Evolutionary conservation across 2,329 filamentous ascomycete species (phyloP).

Genomic region (Aplosporella prunicola): DNA sequence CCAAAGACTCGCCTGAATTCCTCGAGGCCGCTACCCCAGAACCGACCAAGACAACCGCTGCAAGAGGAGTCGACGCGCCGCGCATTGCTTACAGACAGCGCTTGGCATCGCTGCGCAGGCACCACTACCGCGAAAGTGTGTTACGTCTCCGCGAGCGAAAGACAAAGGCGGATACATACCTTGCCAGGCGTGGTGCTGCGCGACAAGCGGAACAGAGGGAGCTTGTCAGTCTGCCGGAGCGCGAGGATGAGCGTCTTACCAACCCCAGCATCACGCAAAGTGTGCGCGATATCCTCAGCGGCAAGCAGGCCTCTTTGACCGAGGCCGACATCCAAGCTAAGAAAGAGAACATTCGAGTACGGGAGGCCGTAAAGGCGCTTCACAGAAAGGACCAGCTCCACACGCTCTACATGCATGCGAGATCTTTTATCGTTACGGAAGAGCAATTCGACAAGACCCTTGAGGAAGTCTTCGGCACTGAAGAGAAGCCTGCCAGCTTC

Average conservation of each 20-base stretch:
- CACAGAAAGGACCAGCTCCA: slow-evolving; percentile 64
- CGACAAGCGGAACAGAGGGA: slow-evolving; percentile 40
- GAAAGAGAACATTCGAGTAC: slow-evolving; percentile 28
- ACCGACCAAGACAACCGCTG: slow-evolving; percentile 34
- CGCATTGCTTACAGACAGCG: slow-evolving; percentile 57
- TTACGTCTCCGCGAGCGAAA: slow-evolving; percentile 50
- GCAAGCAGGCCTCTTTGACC: slow-evolving; percentile 19
- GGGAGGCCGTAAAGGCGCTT: slow-evolving; percentile 45
- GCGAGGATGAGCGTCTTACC: slow-evolving; percentile 69
- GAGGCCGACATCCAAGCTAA: slow-evolving; percentile 17
- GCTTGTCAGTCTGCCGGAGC: slow-evolving; percentile 54
- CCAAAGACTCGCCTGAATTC: slow-evolving; percentile 54
- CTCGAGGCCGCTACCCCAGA: slow-evolving; percentile 49
- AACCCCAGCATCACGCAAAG: slow-evolving; percentile 48
- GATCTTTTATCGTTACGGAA: slow-evolving; percentile 77
- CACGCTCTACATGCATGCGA: slow-evolving; percentile 81
- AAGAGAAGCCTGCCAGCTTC: slow-evolving; percentile 36
- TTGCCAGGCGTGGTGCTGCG: slow-evolving; percentile 17
- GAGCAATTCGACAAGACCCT: slow-evolving; percentile 64
- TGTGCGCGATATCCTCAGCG: slow-evolving; percentile 19
- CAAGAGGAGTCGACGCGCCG: slow-evolving; percentile 35
- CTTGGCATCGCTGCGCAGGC: slow-evolving; percentile 62
- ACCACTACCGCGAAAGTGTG: slow-evolving; percentile 64
- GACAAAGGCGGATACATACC: slow-evolving; percentile 17
- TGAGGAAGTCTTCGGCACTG: slow-evolving; percentile 64